phyloP scores from a whole-genome alignment of 108 stramenopile genomes.

The Cyclostephanos invisitatus region DNA sequence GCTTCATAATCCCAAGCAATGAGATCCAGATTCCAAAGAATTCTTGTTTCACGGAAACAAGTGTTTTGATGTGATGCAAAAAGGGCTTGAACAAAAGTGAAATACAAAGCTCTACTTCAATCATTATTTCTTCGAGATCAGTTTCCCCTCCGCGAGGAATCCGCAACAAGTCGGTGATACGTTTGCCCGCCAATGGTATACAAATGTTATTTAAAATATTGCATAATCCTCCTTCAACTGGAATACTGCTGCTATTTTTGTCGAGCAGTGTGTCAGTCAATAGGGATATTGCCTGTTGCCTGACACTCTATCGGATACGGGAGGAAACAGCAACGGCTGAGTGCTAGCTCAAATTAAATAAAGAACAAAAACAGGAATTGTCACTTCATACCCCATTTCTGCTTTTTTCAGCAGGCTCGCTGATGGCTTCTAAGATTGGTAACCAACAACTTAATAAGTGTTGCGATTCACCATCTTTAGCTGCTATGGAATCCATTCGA shows the following conservation, averaged over 20 bases:
- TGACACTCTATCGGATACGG: conserved; percentile 48
- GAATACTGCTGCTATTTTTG: conserved; percentile 59
- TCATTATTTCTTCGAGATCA: conserved; percentile 61
- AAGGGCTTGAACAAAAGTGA: conserved; percentile 86
- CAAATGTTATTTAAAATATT: conserved; percentile 60
- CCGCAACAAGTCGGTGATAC: conserved; percentile 58
- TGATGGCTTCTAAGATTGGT: conserved; percentile 63
- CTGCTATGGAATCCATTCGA: conserved; percentile 36
- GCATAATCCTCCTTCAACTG: conserved; percentile 41
- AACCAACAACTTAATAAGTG: conserved; percentile 55
- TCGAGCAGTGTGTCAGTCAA: conserved; percentile 81
- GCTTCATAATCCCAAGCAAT: conserved; percentile 62
- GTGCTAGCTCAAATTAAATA: not conserved
- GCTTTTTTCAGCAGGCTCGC: conserved; percentile 65
- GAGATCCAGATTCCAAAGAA: conserved; percentile 65
- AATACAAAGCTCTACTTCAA: conserved; percentile 81
- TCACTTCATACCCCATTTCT: conserved; percentile 62
- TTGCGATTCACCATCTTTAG: conserved; percentile 29
- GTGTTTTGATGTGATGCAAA: conserved; percentile 67
- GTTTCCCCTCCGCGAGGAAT: conserved; percentile 21
- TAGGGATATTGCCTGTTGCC: conserved; percentile 82
- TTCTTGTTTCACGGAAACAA: conserved; percentile 47
- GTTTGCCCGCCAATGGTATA: conserved; percentile 66
- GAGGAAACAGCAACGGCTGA: conserved; percentile 3
- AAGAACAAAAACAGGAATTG: conserved; percentile 7